phyloP scores from a whole-genome alignment of 1,139 yeast genomes.

The Taiozyma sp. region DNA sequence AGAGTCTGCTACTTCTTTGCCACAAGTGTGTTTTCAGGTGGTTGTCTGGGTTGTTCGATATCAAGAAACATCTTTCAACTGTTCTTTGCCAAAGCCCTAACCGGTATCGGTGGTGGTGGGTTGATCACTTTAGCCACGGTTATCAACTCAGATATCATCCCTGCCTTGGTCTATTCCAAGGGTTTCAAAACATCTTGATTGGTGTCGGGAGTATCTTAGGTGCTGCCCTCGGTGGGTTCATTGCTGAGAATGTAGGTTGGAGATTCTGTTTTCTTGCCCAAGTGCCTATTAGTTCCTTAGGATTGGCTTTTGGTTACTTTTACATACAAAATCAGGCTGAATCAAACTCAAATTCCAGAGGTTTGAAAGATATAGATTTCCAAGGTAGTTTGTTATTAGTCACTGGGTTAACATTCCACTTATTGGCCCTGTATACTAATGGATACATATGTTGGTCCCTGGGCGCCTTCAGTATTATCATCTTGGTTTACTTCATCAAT shows the following conservation, averaged over 20 bases:
- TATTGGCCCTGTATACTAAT: slow-evolving; percentile 24
- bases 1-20: slow-evolving; percentile 44
- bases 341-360: slow-evolving; percentile 24
- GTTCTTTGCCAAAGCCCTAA: slow-evolving; percentile 50
- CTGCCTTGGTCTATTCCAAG: slow-evolving; percentile 52
- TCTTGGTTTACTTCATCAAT: slow-evolving; percentile 7
- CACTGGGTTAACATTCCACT: slow-evolving; percentile 27
- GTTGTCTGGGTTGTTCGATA: slow-evolving; percentile 45
- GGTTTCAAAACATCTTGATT: slow-evolving; percentile 52
- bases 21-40: slow-evolving; percentile 41
- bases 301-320: slow-evolving; percentile 33
- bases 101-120: slow-evolving; percentile 66
- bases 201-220: slow-evolving; percentile 65
- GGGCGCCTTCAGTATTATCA: neutral
- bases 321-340: slow-evolving; percentile 27
- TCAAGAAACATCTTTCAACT: slow-evolving; percentile 36
- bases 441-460: neutral
- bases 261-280: slow-evolving; percentile 52
- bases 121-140: slow-evolving; percentile 47
- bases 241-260: slow-evolving; percentile 72
- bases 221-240: slow-evolving; percentile 62
- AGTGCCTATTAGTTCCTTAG: slow-evolving; percentile 53
- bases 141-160: slow-evolving; percentile 49
- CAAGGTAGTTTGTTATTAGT: slow-evolving; percentile 60
- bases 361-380: slow-evolving; percentile 54